phyloP scores from a whole-genome alignment of 805 yeast genomes.

The Nakazawaea wyomingensis region DNA sequence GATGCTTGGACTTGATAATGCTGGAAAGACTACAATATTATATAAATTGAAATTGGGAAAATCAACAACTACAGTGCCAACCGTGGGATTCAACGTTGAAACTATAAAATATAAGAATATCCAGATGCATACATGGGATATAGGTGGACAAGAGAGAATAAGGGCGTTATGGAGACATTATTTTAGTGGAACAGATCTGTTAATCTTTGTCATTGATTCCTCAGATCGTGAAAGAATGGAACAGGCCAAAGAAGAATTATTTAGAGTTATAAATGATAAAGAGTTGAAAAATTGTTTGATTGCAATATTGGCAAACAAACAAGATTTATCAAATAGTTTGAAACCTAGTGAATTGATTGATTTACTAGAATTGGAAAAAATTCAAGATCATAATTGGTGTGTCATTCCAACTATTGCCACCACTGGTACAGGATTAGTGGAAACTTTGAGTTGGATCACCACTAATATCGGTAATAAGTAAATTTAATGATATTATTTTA shows the following conservation, averaged over 20 bases:
- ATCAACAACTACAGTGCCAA: constrained; percentile 77
- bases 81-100: constrained; percentile 91
- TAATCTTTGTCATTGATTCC: constrained; percentile 86
- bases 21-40: constrained; percentile 86
- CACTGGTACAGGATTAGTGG: constrained; percentile 85
- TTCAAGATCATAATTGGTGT: constrained; percentile 76
- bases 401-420: constrained; percentile 88
- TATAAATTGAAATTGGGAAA: constrained; percentile 79
- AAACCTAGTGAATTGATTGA: constrained; percentile 79
- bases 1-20: constrained; percentile 90
- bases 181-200: constrained; percentile 87
- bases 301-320: constrained; percentile 85
- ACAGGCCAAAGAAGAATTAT: constrained; percentile 74
- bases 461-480: constrained; percentile 40
- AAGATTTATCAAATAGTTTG: constrained; percentile 67
- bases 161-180: constrained; percentile 95
- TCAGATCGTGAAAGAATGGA: constrained; percentile 67
- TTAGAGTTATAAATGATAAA: constrained; percentile 73
- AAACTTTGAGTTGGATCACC: constrained; percentile 83
- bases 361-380: constrained; percentile 53
- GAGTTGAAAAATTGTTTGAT: constrained; percentile 77
- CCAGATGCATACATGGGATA: constrained; percentile 88
- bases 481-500: too few relatives aligned
- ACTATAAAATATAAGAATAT: constrained; percentile 78
- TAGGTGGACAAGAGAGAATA: constrained; percentile 92